Base-by-base conservation (phyloP, 176 grass and related monocot species). In the Thalia dealbata region DNA sequence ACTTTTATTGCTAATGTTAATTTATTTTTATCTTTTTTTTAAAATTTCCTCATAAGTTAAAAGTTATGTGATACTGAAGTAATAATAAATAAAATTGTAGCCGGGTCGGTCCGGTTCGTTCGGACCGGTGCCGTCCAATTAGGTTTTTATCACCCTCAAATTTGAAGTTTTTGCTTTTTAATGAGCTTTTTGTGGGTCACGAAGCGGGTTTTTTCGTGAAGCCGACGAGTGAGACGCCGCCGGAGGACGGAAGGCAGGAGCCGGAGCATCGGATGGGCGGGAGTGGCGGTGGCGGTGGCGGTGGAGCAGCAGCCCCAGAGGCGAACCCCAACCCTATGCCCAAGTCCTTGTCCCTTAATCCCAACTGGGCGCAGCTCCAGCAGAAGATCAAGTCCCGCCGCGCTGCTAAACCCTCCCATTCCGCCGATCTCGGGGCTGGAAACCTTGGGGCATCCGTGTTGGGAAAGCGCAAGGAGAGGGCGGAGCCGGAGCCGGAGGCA, bases 291-390 rank as follows among this genome's bases (percentile, higher is more conserved):
- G 50, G 24, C n/a, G 32, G 32, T 5, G 52, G 52, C 55, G 77
- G 41, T 5, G 50, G 24, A 70, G 65, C 77, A 66, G 52, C 81
- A 71, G 35, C 73, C 8, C 38, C 16, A 3, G 42, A n/a, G 52
- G 11, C 76, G 65, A 75, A 56, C 13, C 69, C 67, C 45, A 68
- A 80, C 15, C 74, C 82, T 13, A 60, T 64, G 51, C 28, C 78
- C 11, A 71, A 38, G 4, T 72, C 73, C 7, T 74, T 80, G 10
- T 46, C 55, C 75, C 56, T 86, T 22, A 99, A 99, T 74, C 95
- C 90, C 82, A 92, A 97, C 78, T 99, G 90, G 95, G 90, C 81
- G 42, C 85, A 91, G 79, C 95, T 99, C 66, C 87, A 93, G 65
- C 81, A 83, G 44, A 90, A 84, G 77, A 87, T 99, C 58, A 82